Evolutionary conservation across 2,329 filamentous ascomycete species (phyloP), one percentile per base, ranked within the genome.

Genomic region (Diplodia corticola): DNA sequence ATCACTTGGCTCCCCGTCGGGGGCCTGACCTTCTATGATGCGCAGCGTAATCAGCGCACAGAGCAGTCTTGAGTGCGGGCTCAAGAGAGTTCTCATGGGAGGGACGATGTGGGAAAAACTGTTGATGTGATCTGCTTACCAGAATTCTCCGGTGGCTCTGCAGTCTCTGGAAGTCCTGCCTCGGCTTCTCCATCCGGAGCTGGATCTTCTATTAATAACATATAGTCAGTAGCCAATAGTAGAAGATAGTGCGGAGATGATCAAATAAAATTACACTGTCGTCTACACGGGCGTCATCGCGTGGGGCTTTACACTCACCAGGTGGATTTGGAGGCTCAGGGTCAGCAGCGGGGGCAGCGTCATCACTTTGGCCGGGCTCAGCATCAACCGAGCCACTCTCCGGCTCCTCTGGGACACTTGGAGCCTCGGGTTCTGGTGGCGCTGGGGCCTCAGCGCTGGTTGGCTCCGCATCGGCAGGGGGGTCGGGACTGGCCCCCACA

Each of bases 381-480:
- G 28, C 17, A 20, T 44, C 40, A 44, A 44, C 17, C 17, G 40
- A 20, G 40, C 40, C 40, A 44, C 40, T 44, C 17, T 44, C 40
- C 7, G 49, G 15, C 4, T 28, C 49, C 13, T 30, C 49, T 10
- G 49, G 26, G 17, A 10, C 24, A 35, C 24, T 17, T 5, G 54
- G 37, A 46, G 54, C 35, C n/a, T 59, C 54, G 30, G 54, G 37
- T 26, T 17, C 54, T 20, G 35, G 24, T 46, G 54, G 54, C n/a
- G 54, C 35, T 17, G 54, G 54, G 22, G 10, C 15, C 13, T 15
- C 22, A 26, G 44, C 54, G 20, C 37, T 46, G 35, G 35, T 46
- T 59, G 54, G 54, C 24, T 59, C 54, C 20, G 54, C 6, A 28
- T 59, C 54, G 24, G 54, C 54, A 12, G 54, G 54, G 55, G 55